These are phyloP conservation scores for Punica granatum DNA, from an alignment of 345 rosid genomes.

Conservation along the genomic window DNA sequence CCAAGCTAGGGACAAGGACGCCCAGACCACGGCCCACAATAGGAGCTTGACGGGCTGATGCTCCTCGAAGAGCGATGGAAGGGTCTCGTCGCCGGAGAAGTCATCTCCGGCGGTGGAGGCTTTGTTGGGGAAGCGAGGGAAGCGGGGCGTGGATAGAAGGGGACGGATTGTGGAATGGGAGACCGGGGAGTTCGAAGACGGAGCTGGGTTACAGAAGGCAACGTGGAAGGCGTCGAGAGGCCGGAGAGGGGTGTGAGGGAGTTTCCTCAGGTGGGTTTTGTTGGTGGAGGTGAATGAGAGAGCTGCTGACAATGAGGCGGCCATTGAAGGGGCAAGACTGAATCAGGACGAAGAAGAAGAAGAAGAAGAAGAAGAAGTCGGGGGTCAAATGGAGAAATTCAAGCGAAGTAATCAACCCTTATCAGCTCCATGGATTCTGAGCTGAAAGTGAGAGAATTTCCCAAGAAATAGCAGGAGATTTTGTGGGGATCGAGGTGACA, in stretches of 20 bases:
- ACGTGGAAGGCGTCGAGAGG: slow-evolving; percentile 15
- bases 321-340: slow-evolving; percentile 24
- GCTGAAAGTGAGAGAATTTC: neutral
- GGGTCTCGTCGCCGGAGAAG: slow-evolving; percentile 13
- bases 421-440: slow-evolving; percentile 3
- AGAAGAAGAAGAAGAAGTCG: neutral
- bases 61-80: slow-evolving; percentile 30
- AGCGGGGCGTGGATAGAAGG: slow-evolving; percentile 15
- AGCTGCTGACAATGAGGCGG: slow-evolving; percentile 29
- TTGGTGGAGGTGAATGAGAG: slow-evolving; percentile 12
- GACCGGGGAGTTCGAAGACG: slow-evolving; percentile 9
- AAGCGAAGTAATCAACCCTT: neutral
- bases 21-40: slow-evolving; percentile 60
- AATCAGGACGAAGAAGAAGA: neutral
- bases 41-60: slow-evolving; percentile 35
- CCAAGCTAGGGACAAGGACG: slow-evolving; percentile 70
- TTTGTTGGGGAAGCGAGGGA: slow-evolving; percentile 3
- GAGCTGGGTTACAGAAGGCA: slow-evolving; percentile 4
- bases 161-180: slow-evolving; percentile 21
- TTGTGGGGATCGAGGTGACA: neutral
- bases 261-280: slow-evolving; percentile 11
- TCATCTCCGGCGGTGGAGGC: neutral
- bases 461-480: neutral
- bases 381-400: slow-evolving; percentile 1
- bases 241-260: neutral